These are phyloP conservation scores for Suillus occidentalis DNA, from an alignment of 768 basidiomycete genomes.

Conservation along the genomic window DNA sequence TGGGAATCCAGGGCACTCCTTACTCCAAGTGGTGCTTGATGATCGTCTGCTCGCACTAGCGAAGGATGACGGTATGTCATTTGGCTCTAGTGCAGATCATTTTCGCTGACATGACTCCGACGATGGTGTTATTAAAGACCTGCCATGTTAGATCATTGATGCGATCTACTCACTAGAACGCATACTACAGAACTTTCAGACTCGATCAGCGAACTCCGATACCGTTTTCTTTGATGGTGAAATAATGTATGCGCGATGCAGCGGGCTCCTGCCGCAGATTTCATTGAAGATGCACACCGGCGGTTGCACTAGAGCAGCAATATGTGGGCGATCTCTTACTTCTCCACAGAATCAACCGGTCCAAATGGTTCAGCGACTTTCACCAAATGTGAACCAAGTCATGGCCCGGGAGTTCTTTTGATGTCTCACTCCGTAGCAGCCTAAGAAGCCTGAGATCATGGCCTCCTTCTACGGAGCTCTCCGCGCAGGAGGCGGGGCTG, in stretches of 20 bases:
- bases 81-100: not conserved
- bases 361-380: not conserved
- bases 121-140: slow-evolving; percentile 33
- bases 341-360: not conserved
- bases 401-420: not conserved
- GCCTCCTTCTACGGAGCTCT: not conserved
- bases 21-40: slow-evolving; percentile 57
- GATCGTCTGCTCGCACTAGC: slow-evolving; percentile 63
- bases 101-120: not conserved
- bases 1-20: slow-evolving; percentile 52
- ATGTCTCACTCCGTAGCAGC: slow-evolving; percentile 3
- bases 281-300: not conserved
- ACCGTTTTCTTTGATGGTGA: slow-evolving; percentile 64
- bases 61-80: slow-evolving; percentile 39
- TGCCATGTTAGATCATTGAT: slow-evolving; percentile 63
- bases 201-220: slow-evolving; percentile 56
- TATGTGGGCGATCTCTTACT: not conserved
- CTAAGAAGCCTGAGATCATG: not conserved
- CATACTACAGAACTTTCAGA: slow-evolving; percentile 47
- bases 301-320: not conserved
- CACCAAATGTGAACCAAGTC: not conserved
- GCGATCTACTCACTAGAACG: slow-evolving; percentile 55
- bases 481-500: not conserved
- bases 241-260: not conserved
- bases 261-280: not conserved